Evolutionary conservation across 2,329 filamentous ascomycete species (phyloP).

Genomic region (Trichoderma gracile): DNA sequence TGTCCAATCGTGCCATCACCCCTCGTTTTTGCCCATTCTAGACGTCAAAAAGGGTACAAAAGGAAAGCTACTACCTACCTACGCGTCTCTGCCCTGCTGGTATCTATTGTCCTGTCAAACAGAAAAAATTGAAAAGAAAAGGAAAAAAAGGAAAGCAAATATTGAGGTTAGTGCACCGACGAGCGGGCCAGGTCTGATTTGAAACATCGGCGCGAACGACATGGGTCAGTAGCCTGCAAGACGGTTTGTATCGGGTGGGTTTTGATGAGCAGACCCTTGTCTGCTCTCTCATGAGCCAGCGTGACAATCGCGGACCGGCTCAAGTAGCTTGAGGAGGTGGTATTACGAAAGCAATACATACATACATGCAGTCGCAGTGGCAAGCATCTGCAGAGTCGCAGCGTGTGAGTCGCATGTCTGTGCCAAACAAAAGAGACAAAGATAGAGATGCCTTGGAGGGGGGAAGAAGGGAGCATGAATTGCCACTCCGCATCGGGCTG

Average conservation of each 20-base stretch:
- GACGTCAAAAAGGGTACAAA: too few relatives aligned
- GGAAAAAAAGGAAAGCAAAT: neutral
- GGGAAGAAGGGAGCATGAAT: neutral
- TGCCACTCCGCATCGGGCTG: neutral
- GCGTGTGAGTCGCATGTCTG: neutral
- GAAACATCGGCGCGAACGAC: slow-evolving; percentile 22
- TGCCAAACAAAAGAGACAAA: neutral
- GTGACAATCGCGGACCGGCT: neutral
- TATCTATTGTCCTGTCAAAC: too few relatives aligned
- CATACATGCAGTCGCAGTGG: neutral
- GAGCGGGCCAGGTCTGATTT: slow-evolving; percentile 18
- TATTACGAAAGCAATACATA: neutral
- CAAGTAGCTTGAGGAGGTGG: too few relatives aligned
- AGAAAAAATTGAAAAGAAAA: too few relatives aligned
- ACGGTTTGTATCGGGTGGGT: neutral
- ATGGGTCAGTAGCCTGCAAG: slow-evolving; percentile 2
- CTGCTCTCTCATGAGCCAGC: too few relatives aligned
- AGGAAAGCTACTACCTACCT: too few relatives aligned
- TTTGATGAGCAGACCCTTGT: neutral
- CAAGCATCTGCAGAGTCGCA: neutral
- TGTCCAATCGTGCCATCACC: too few relatives aligned
- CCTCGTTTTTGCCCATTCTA: too few relatives aligned
- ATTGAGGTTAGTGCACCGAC: slow-evolving; percentile 13
- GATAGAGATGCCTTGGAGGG: too few relatives aligned
- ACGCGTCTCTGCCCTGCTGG: too few relatives aligned